Evolutionary conservation across 352 stramenopile species (phyloP).

Genomic region (Globisporangium nagaii): DNA sequence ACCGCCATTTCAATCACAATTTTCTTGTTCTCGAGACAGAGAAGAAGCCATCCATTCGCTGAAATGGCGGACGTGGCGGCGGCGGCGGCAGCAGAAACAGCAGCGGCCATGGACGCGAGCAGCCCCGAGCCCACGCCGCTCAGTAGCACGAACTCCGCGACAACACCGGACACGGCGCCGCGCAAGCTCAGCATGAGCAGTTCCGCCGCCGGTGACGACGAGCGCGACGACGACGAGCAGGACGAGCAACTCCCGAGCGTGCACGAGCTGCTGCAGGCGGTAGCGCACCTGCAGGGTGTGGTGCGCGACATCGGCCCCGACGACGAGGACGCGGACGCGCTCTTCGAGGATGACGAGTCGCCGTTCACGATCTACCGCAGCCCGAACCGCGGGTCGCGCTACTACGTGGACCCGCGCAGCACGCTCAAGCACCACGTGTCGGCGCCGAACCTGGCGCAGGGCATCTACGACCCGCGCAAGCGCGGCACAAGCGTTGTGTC

Average conservation of each 20-base stretch:
- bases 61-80: neutral
- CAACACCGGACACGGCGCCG: neutral
- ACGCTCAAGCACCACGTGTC: constrained; percentile 3
- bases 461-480: constrained; percentile 11
- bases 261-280: constrained; percentile 46
- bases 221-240: constrained; percentile 16
- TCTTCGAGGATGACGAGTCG: constrained; percentile 16
- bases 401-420: constrained; percentile 10
- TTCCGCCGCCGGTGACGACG: constrained; percentile 13
- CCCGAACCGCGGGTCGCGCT: constrained; percentile 12
- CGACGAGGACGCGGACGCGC: constrained; percentile 11
- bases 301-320: constrained; percentile 31
- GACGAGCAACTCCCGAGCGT: constrained; percentile 42
- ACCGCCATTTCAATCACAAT: neutral
- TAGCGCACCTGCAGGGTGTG: constrained; percentile 33
- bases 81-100: neutral
- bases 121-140: neutral
- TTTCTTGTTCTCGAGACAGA: neutral
- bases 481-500: constrained; percentile 10
- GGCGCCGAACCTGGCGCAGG: constrained; percentile 6
- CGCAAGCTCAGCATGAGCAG: constrained; percentile 1
- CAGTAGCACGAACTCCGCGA: neutral
- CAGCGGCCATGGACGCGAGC: neutral
- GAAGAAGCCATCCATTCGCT: neutral
- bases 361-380: constrained; percentile 27